phyloP scores from a whole-genome alignment of 164 flowering plant species.

The Stephania japonica region DNA sequence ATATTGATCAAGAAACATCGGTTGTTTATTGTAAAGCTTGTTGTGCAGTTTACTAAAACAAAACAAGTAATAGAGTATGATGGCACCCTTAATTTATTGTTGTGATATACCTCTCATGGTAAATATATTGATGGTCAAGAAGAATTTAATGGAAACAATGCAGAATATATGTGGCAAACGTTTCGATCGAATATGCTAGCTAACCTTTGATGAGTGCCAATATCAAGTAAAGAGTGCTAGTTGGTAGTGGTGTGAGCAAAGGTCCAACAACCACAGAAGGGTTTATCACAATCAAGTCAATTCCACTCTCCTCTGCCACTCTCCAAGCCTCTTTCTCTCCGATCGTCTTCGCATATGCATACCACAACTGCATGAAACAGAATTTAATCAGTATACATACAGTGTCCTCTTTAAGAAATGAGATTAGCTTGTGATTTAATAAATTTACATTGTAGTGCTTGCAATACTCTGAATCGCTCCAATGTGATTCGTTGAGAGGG shows the following conservation, averaged over 20 bases:
- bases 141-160: background rate
- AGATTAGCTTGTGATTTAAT: background rate
- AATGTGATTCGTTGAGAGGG: constrained; percentile 81
- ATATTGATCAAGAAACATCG: background rate
- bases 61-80: background rate
- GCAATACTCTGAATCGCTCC: constrained; percentile 91
- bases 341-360: constrained; percentile 69
- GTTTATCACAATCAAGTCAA: constrained; percentile 72
- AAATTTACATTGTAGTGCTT: constrained; percentile 53
- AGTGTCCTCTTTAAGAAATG: too few relatives aligned
- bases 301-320: constrained; percentile 43
- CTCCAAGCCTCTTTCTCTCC: constrained; percentile 74
- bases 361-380: constrained; percentile 56
- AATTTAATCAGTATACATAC: background rate
- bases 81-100: background rate
- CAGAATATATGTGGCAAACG: background rate
- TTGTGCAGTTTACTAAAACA: background rate
- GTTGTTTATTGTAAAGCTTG: background rate
- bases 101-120: background rate
- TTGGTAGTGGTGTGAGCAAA: constrained; percentile 73
- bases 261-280: constrained; percentile 85
- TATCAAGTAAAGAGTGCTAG: constrained; percentile 63
- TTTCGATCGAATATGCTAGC: background rate
- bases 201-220: constrained; percentile 58
- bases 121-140: background rate